phyloP scores from a whole-genome alignment of 2,329 filamentous ascomycete genomes.

The Acephala macrosclerotiorum region DNA sequence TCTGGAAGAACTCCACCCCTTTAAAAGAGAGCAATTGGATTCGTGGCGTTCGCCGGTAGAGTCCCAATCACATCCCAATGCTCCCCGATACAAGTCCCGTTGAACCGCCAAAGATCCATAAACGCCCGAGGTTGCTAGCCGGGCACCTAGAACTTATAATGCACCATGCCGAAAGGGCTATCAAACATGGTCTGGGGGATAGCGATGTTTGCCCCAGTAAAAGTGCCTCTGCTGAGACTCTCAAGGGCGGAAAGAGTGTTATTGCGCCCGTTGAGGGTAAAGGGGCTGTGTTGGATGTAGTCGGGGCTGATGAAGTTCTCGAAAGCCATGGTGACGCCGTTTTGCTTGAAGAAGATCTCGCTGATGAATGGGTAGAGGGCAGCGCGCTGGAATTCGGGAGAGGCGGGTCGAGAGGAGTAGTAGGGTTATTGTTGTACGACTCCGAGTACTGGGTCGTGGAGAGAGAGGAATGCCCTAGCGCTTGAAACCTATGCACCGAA shows the following conservation, averaged over 20 bases:
- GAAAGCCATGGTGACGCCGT: conserved; percentile 26
- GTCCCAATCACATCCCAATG: conserved; percentile 37
- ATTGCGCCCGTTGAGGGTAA: conserved; percentile 24
- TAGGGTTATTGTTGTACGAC: conserved; percentile 9
- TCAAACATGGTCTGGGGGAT: conserved; percentile 19
- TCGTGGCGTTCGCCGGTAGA: conserved; percentile 30
- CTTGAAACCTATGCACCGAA: not conserved
- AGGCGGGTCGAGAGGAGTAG: conserved; percentile 28
- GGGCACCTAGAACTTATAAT: conserved; percentile 19
- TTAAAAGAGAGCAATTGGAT: conserved; percentile 35
- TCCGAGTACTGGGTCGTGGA: not conserved
- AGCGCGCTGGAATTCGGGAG: conserved; percentile 20
- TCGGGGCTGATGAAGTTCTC: conserved; percentile 26
- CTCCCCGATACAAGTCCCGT: conserved; percentile 35
- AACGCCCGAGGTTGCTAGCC: conserved; percentile 22
- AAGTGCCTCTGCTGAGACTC: no score
- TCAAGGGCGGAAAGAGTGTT: conserved; percentile 23
- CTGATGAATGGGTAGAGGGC: conserved; percentile 33
- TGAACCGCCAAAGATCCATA: conserved; percentile 32
- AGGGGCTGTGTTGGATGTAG: conserved; percentile 36
- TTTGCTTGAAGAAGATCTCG: conserved; percentile 29
- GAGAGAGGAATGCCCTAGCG: not conserved
- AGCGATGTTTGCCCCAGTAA: conserved; percentile 4
- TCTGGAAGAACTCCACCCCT: no score
- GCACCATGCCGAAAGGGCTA: conserved; percentile 30